A percentile compares a stretch with the other conserved stretches of the same genome.
These are phyloP conservation scores for Pyricularia sp. DNA, from an alignment of 2,329 filamentous ascomycete genomes.

Conservation along the genomic window DNA sequence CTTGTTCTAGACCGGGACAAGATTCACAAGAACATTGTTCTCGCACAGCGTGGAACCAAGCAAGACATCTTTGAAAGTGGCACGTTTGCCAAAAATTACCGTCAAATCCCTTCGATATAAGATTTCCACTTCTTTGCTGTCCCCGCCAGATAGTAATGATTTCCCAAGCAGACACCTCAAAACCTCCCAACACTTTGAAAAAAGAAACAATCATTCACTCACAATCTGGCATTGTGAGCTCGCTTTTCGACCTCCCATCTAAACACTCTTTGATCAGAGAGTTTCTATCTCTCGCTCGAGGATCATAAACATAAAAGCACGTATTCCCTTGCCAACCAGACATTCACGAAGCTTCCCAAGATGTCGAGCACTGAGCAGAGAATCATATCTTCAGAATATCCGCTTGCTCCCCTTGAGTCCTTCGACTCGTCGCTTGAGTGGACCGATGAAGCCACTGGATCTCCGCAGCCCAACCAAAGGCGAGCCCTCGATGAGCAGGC, in stretches of 20 bases:
- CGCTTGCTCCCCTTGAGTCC: neutral
- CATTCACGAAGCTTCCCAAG: neutral
- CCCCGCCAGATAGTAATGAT: neutral
- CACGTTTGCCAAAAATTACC: neutral
- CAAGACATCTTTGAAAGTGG: neutral
- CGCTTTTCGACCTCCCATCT: neutral
- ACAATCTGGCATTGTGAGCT: neutral
- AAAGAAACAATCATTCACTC: neutral
- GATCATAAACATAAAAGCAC: too few relatives aligned
- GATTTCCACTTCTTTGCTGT: neutral
- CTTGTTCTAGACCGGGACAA: neutral
- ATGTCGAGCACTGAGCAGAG: neutral
- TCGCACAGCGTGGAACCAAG: neutral
- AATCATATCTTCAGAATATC: neutral
- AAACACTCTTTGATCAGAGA: neutral
- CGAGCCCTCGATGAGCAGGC: neutral
- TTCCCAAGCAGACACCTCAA: neutral
- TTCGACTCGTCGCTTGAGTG: neutral
- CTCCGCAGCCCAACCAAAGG: too few relatives aligned
- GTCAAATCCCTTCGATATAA: neutral
- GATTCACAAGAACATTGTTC: neutral
- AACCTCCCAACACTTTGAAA: neutral
- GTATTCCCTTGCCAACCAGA: too few relatives aligned
- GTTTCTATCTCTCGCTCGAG: neutral
- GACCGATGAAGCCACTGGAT: neutral